Conservation (phyloP, 1,284 basidiomycete genomes). For the Moniliophthora roreri region DNA sequence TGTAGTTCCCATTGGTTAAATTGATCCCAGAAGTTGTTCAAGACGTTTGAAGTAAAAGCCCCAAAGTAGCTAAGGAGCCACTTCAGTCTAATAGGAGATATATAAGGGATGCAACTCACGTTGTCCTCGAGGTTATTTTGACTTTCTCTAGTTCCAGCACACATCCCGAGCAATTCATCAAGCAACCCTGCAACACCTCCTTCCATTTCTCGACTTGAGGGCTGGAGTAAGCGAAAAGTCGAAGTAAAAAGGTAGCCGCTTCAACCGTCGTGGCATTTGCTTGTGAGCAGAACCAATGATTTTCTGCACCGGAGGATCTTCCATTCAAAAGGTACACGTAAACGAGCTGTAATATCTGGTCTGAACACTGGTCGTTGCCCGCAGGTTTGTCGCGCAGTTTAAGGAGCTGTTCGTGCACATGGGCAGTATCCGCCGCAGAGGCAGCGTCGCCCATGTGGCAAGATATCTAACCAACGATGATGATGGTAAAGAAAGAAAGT, state of each 20-base stretch:
- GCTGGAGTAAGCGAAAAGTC: conserved; percentile 77
- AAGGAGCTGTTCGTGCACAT: conserved; percentile 46
- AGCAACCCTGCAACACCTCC: conserved; percentile 49
- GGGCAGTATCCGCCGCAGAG: conserved; percentile 28
- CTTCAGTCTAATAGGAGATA: neutral
- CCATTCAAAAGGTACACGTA: conserved; percentile 57
- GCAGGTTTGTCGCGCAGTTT: conserved; percentile 57
- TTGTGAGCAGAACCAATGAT: conserved; percentile 74
- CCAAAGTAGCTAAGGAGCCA: conserved; percentile 58
- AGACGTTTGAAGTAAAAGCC: conserved; percentile 48
- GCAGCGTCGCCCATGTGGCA: conserved; percentile 12
- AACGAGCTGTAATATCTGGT: conserved; percentile 52
- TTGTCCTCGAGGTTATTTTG: conserved; percentile 59
- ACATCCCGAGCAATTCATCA: conserved; percentile 67
- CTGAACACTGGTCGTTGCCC: conserved; percentile 44
- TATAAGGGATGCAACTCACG: conserved; percentile 50
- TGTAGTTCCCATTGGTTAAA: conserved; percentile 70
- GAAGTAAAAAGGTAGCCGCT: conserved; percentile 76
- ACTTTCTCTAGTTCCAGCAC: conserved; percentile 63
- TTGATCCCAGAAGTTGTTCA: conserved; percentile 61
- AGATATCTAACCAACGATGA: no score
- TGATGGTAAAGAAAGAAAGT: no score
- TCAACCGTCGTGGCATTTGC: conserved; percentile 52
- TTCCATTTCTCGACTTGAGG: conserved; percentile 64
- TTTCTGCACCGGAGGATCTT: conserved; percentile 33